Evolutionary conservation across 352 stramenopile genomes (phyloP).

Genomic region (Elongisporangium undulatum): DNA sequence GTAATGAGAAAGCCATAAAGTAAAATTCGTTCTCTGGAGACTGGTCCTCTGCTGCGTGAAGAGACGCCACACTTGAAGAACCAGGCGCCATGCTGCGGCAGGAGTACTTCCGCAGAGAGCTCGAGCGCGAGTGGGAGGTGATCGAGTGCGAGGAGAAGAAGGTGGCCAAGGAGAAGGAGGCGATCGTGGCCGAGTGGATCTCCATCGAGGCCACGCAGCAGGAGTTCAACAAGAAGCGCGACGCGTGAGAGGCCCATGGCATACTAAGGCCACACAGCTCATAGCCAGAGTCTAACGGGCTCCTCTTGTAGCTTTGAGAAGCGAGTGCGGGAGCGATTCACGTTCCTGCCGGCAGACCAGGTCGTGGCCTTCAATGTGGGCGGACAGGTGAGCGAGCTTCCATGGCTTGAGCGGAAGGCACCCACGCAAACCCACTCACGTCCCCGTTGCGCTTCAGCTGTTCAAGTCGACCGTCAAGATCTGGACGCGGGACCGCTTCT

Average conservation of each 20-base stretch:
- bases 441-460: constrained; percentile 22
- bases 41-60: constrained; percentile 1
- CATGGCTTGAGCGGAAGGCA: neutral
- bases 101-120: constrained; percentile 43
- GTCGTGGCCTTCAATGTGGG: constrained; percentile 73
- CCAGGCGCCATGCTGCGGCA: constrained; percentile 37
- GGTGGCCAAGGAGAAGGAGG: constrained; percentile 74
- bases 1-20: neutral
- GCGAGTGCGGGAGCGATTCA: constrained; percentile 42
- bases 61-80: neutral
- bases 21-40: neutral
- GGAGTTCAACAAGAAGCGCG: constrained; percentile 55
- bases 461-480: constrained; percentile 70
- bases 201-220: constrained; percentile 58
- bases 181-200: constrained; percentile 68
- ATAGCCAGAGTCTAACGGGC: neutral
- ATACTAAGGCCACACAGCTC: neutral
- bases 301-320: constrained; percentile 49
- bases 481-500: constrained; percentile 76
- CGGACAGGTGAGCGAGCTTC: constrained; percentile 26
- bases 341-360: constrained; percentile 40
- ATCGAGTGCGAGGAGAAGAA: constrained; percentile 62
- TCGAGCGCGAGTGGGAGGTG: constrained; percentile 58
- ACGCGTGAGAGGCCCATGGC: constrained; percentile 24
- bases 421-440: neutral